phyloP scores from a whole-genome alignment of 1,139 yeast genomes.

The Suhomyces terraborum region DNA sequence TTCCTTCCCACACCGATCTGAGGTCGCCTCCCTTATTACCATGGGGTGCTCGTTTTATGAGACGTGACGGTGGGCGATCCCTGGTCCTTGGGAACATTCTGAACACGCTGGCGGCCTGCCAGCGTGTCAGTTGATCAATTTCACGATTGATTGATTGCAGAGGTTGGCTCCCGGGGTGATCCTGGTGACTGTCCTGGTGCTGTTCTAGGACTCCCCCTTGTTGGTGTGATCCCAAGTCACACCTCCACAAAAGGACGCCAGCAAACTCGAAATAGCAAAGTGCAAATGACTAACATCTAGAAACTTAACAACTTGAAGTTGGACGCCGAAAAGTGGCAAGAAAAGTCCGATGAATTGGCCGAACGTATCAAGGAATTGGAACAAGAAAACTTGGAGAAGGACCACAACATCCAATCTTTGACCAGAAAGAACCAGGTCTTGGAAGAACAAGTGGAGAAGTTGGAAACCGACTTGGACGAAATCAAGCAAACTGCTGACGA shows the following conservation, averaged over 20 bases:
- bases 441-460: constrained; percentile 88
- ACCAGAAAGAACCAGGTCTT: constrained; percentile 89
- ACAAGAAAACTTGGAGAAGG: constrained; percentile 89
- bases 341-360: constrained; percentile 85
- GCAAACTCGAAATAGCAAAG: too few species aligned
- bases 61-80: neutral
- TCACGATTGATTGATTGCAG: neutral
- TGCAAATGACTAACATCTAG: constrained; percentile 44
- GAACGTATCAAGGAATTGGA: constrained; percentile 85
- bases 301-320: constrained; percentile 88
- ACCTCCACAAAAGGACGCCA: too few species aligned
- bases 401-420: constrained; percentile 90
- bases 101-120: neutral
- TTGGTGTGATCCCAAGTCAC: too few species aligned
- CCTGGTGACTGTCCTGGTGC: too few species aligned
- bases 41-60: neutral
- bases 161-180: neutral
- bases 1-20: too few species aligned
- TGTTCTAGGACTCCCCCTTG: too few species aligned
- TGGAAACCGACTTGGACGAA: constrained; percentile 77
- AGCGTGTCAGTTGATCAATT: neutral
- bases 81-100: neutral
- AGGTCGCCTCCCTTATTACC: neutral
- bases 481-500: constrained; percentile 91
- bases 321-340: constrained; percentile 97